Evolutionary conservation across 306 rosid genomes (phyloP), one percentile per base, ranked within the genome.

Genomic region (Cicer judaicum): DNA sequence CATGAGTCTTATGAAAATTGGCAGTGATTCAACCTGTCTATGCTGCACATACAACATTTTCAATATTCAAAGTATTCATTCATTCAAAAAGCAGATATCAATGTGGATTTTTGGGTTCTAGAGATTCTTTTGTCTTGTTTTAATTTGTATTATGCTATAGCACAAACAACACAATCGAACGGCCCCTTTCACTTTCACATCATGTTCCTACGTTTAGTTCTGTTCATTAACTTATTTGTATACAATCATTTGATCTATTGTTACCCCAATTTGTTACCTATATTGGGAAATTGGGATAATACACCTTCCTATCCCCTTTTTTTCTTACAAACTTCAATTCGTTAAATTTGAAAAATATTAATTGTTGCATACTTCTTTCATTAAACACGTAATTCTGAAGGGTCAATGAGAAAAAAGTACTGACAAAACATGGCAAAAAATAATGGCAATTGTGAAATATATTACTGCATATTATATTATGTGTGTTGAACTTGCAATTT

Each of bases 201-300:
- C 76, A 54, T 62, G 76, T 63, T 75, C 61, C 72, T 77, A 64
- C 70, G 44, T 79, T 64, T 87, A 79, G 94, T 81, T 84, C 55
- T 66, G 84, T 83, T 81, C 80, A 18, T 89, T 91, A 39, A 72
- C 97, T 76, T 80, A 84, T 87, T 85, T 84, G 87, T 83, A 67
- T 73, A 83, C 85, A 84, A 77, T 83, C 93, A 87, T 80, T 84
- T 74, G 77, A 74, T 64, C 76, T 40, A 63, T 83, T 55, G 81
- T 68, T 74, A 43, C 68, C 66, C 57, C 50, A 66, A n/a, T 60
- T 81, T 87, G 73, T 39, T 72, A 56, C 78, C 87, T 72, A 64
- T 66, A 56, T 83, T 38, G 48, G 87, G 92, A 81, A 84, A 64
- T 34, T 81, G 1, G 13, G 89, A 83, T 50, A 71, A 70, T 83